Base-by-base conservation (phyloP, 148 eudicot species). In the Pouteria glomerata region DNA sequence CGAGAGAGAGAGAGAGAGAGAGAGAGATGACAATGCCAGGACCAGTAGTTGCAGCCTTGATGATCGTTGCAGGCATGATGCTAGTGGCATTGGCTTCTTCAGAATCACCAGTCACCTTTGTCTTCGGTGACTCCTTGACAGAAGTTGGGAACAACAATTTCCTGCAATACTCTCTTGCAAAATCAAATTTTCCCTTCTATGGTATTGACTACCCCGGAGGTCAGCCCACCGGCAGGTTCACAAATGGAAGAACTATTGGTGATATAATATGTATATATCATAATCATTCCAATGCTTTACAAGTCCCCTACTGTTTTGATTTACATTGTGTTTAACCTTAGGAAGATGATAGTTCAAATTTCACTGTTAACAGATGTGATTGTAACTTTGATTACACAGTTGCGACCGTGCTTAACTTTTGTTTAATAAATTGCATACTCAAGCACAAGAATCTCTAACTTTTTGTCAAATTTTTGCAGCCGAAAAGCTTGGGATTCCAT, bases 71-170 rank as follows among this genome's bases (percentile, higher is more conserved):
- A 56, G 51, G 37, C 58, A 57, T 41, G 50, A 72, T 71, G 14
- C 51, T 34, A 45, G 74, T 71, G 14, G 16, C 56, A 8, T 4
- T 26, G 35, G 67, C 59, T n/a, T 47, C 80, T 18, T 50, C 75
- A 1, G 53, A 76, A 18, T 58, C 84, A 0, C 31, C 80, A 4
- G 90, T 93, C 30, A 89, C 97, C 0, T 93, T 62, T 72, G 66
- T 91, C n/a, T 93, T 93, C 56, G 98, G 98, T 12, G 98, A 93
- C 77, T 90, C 98, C n/a, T 84, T 93, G 74, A 85, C 98, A 2
- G 98, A 93, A 79, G 98, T 93, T 24, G 98, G 98, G 16, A 93
- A 93, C 76, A 93, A 93, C 78, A 93, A 93, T 45, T 86, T 76
- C 76, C 73, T 93, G 68, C 86, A 78, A 21, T 79, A 79, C 73